Percentiles rank a stretch among this genome's conserved stretches.
Conservation (phyloP, 768 basidiomycete genomes). For the Lactarius trivialis region DNA sequence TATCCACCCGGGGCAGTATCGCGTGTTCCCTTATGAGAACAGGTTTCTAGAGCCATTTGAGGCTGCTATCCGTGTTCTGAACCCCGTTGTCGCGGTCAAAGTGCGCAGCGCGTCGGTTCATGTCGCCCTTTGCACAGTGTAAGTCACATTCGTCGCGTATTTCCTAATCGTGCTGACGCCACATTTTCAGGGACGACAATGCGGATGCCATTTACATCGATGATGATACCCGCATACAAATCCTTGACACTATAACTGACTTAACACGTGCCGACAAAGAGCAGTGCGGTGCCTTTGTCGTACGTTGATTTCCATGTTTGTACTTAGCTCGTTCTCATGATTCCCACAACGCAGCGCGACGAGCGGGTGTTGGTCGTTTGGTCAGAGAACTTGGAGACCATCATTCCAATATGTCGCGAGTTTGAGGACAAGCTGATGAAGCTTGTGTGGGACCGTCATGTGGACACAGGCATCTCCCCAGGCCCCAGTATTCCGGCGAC, state of each 20-base stretch:
- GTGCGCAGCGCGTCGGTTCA: constrained; percentile 73
- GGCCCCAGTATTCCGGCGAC: constrained; percentile 33
- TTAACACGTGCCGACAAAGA: constrained; percentile 82
- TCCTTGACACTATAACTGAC: constrained; percentile 61
- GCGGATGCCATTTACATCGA: constrained; percentile 63
- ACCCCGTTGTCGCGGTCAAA: constrained; percentile 83
- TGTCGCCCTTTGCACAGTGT: constrained; percentile 68
- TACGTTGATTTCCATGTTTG: constrained; percentile 30
- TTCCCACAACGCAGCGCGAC: constrained; percentile 48
- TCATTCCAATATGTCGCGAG: constrained; percentile 64
- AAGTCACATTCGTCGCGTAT: constrained; percentile 25
- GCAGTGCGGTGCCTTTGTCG: constrained; percentile 84
- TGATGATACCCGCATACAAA: constrained; percentile 78
- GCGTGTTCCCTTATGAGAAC: constrained; percentile 84
- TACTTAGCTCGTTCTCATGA: background rate
- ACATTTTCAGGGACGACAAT: constrained; percentile 46
- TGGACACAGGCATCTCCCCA: background rate
- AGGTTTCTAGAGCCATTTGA: constrained; percentile 76
- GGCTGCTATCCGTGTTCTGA: constrained; percentile 64
- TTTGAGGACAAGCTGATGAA: constrained; percentile 76
- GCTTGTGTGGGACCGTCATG: constrained; percentile 58
- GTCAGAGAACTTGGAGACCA: constrained; percentile 75
- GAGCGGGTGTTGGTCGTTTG: constrained; percentile 79
- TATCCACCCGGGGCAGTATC: constrained; percentile 62
- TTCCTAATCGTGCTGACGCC: background rate